phyloP scores from a whole-genome alignment of 352 stramenopile genomes.

The Globisporangium paroecandrum region DNA sequence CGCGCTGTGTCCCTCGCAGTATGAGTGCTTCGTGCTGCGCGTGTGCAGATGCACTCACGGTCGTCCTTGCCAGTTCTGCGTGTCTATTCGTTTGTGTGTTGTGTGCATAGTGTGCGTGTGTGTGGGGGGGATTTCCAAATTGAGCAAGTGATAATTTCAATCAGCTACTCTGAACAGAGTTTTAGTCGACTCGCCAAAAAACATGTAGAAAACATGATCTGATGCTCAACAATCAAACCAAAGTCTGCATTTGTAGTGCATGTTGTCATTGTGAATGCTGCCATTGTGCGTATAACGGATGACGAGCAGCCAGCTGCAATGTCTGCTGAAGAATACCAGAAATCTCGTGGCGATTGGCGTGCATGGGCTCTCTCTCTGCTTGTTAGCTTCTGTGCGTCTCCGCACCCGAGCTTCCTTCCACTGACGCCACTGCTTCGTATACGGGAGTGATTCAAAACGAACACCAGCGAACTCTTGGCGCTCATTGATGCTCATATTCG shows the following conservation, averaged over 20 bases:
- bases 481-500: no score
- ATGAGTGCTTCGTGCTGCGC: background rate
- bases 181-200: slow-evolving; percentile 84
- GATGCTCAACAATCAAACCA: slow-evolving; percentile 48
- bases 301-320: no score
- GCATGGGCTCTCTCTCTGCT: no score
- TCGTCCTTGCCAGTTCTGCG: slow-evolving; percentile 22
- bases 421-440: no score
- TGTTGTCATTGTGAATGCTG: background rate
- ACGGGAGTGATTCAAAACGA: no score
- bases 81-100: background rate
- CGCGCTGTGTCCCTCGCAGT: no score
- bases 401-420: no score
- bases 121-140: slow-evolving; percentile 1
- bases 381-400: no score
- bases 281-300: no score
- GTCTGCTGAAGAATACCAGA: no score
- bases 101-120: background rate
- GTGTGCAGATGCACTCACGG: background rate
- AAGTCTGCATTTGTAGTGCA: background rate
- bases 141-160: slow-evolving; percentile 86
- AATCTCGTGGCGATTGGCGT: no score
- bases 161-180: slow-evolving; percentile 89
- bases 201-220: slow-evolving; percentile 74
- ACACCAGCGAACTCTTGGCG: no score